These are phyloP conservation scores for Atkinsonella texensis DNA, from an alignment of 2,329 filamentous ascomycete genomes.

Conservation along the genomic window DNA sequence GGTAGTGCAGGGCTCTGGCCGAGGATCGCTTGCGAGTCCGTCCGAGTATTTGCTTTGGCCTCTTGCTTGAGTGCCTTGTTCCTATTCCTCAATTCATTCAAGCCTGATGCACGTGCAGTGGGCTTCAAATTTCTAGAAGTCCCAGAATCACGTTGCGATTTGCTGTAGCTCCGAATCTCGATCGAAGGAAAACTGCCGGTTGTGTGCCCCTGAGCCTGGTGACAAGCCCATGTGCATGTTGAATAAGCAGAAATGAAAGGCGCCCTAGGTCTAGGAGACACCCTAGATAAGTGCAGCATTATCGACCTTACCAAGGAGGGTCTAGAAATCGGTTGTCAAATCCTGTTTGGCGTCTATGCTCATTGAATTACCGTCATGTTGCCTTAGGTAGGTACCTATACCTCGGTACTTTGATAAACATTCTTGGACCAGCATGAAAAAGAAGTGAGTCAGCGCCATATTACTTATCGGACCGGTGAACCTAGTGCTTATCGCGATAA, in stretches of 20 bases:
- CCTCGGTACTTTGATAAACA: too few relatives aligned
- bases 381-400: too few relatives aligned
- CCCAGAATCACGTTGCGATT: not conserved
- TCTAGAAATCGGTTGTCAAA: not conserved
- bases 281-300: not conserved
- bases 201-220: not conserved
- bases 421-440: not conserved
- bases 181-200: not conserved
- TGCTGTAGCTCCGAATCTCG: not conserved
- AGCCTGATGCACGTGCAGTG: conserved; percentile 2
- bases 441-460: too few relatives aligned
- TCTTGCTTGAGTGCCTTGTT: conserved; percentile 14
- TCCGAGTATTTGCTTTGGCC: not conserved
- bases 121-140: not conserved
- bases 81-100: conserved; percentile 10
- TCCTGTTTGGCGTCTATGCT: too few relatives aligned
- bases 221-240: not conserved
- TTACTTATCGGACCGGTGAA: too few relatives aligned
- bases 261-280: not conserved
- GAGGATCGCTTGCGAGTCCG: conserved; percentile 17
- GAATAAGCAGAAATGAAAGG: not conserved
- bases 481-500: not conserved
- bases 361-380: not conserved
- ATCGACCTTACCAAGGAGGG: not conserved
- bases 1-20: conserved; percentile 41